These are phyloP conservation scores for Dacryopinax primogenitus DNA, from an alignment of 768 basidiomycete species.

Conservation along the genomic window DNA sequence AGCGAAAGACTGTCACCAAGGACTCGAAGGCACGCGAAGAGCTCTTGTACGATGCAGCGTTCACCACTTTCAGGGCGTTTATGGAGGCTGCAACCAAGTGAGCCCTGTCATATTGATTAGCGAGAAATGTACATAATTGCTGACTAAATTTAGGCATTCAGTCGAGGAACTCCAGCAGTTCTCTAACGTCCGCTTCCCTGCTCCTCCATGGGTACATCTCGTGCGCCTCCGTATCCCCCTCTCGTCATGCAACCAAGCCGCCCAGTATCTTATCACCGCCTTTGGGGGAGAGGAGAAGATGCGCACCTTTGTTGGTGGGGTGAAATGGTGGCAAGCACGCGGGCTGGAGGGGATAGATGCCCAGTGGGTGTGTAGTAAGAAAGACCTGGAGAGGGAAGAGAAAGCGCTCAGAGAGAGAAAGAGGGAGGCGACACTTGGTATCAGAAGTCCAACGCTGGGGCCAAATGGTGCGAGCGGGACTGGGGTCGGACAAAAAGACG, in stretches of 20 bases:
- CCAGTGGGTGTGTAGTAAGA: slow-evolving; percentile 79
- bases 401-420: slow-evolving; percentile 25
- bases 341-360: slow-evolving; percentile 66
- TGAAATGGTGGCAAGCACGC: slow-evolving; percentile 97
- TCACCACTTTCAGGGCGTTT: slow-evolving; percentile 60
- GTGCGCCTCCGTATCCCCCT: slow-evolving; percentile 60
- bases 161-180: slow-evolving; percentile 76
- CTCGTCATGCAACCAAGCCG: slow-evolving; percentile 61
- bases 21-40: slow-evolving; percentile 47
- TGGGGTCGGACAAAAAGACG: not conserved
- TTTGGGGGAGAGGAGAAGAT: slow-evolving; percentile 68
- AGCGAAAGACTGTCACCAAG: slow-evolving; percentile 30
- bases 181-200: slow-evolving; percentile 62
- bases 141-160: slow-evolving; percentile 47
- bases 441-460: slow-evolving; percentile 17
- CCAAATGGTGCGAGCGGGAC: slow-evolving; percentile 18
- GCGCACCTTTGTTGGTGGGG: slow-evolving; percentile 65
- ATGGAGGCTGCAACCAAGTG: slow-evolving; percentile 57
- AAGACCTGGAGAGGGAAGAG: slow-evolving; percentile 64
- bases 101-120: slow-evolving; percentile 20
- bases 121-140: slow-evolving; percentile 16
- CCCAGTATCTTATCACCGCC: slow-evolving; percentile 54
- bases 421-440: slow-evolving; percentile 28
- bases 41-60: slow-evolving; percentile 62
- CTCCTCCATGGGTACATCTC: slow-evolving; percentile 72